A percentile compares a stretch with the other conserved stretches of the same genome.
phyloP scores from a whole-genome alignment of 1,139 yeast species.

The Diutina catenulata region DNA sequence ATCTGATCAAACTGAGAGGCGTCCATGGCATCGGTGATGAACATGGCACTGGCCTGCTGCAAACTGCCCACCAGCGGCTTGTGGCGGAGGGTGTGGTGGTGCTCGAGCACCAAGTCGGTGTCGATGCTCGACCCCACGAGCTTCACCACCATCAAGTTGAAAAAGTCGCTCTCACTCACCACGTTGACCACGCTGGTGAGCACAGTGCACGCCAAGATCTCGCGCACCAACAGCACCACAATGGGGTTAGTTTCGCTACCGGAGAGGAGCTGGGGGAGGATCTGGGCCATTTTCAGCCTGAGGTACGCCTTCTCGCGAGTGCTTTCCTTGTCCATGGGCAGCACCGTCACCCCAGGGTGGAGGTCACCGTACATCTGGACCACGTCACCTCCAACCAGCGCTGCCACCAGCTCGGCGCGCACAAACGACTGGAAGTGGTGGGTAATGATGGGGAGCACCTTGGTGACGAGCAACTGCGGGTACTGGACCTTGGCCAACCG shows the following conservation, averaged over 20 bases:
- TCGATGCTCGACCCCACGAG: too few species aligned
- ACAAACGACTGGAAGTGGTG: conserved; percentile 36
- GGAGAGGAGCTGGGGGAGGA: conserved; percentile 43
- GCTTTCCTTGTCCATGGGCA: conserved; percentile 14
- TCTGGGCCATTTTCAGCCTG: conserved; percentile 23
- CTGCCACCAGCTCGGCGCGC: conserved; percentile 1
- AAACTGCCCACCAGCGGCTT: conserved; percentile 9
- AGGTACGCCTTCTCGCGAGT: conserved; percentile 43
- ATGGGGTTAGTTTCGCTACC: conserved; percentile 40
- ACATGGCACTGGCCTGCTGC: conserved; percentile 10
- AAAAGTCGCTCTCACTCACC: conserved; percentile 64
- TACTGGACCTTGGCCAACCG: conserved; percentile 38
- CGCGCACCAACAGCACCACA: conserved; percentile 42
- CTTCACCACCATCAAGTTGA: conserved; percentile 54
- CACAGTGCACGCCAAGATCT: conserved; percentile 44
- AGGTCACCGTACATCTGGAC: conserved; percentile 25
- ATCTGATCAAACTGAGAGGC: conserved; percentile 25
- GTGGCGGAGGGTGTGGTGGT: conserved; percentile 39
- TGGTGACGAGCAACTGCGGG: conserved; percentile 45
- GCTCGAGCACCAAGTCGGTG: conserved; percentile 59
- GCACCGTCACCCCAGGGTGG: conserved; percentile 48
- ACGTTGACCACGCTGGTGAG: conserved; percentile 39
- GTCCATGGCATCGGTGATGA: conserved; percentile 3
- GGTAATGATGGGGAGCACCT: conserved; percentile 52
- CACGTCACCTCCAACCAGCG: background rate